phyloP scores from a whole-genome alignment of 2,329 filamentous ascomycete genomes.

The Ophiostoma pallidulum region DNA sequence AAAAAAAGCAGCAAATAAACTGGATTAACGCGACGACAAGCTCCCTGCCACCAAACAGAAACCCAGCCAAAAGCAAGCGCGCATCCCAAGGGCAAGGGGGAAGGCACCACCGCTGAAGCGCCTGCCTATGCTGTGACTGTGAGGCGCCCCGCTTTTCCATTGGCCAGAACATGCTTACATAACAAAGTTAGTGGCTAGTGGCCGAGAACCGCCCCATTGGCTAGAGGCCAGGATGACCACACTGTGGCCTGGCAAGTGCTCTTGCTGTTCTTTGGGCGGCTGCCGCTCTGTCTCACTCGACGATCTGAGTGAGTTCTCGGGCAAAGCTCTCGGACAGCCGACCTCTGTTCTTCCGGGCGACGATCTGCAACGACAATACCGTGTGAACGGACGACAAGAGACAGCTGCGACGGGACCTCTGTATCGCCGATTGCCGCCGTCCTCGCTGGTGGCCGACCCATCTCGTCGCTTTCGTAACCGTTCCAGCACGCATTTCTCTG shows the following conservation, averaged over 20 bases:
- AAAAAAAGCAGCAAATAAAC: constrained; percentile 7
- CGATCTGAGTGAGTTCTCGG: too few species aligned
- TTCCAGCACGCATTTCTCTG: not conserved
- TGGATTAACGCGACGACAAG: constrained; percentile 11
- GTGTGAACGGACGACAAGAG: not conserved
- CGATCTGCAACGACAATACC: not conserved
- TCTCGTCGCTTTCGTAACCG: not conserved
- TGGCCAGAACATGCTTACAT: not conserved
- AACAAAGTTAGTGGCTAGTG: too few species aligned
- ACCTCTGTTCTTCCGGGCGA: not conserved
- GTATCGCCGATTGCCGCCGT: too few species aligned
- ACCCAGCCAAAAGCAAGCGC: too few species aligned
- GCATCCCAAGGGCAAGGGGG: not conserved
- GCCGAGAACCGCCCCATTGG: too few species aligned
- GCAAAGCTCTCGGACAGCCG: too few species aligned
- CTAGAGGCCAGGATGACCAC: too few species aligned
- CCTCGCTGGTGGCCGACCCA: constrained; percentile 10
- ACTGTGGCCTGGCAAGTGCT: too few species aligned
- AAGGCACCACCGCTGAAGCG: not conserved
- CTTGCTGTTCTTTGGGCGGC: too few species aligned
- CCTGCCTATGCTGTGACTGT: not conserved
- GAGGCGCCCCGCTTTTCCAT: not conserved
- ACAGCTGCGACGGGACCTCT: not conserved
- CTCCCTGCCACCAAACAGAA: constrained; percentile 5
- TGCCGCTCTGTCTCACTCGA: too few species aligned